Conservation (phyloP, 2,329 filamentous ascomycete species). For the Venturia effusa region DNA sequence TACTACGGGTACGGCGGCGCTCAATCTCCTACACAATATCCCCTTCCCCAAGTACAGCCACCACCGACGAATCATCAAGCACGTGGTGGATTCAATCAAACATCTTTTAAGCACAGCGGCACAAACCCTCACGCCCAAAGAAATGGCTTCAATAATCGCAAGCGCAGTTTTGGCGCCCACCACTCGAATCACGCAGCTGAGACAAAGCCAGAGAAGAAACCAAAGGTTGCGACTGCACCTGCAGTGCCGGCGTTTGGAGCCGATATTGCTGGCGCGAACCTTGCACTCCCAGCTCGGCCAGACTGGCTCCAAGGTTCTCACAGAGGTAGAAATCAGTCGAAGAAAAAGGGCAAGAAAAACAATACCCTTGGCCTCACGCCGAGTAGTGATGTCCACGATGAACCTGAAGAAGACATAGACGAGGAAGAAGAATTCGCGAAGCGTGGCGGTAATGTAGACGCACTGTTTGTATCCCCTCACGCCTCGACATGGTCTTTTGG, state of each 20-base stretch:
- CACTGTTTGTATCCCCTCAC: constrained; percentile 31
- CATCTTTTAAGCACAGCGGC: background rate
- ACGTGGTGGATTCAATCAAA: background rate
- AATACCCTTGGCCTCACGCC: constrained; percentile 64
- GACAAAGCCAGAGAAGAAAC: constrained; percentile 17
- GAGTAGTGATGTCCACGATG: constrained; percentile 34
- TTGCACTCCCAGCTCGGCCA: constrained; percentile 13
- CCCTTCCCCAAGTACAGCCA: background rate
- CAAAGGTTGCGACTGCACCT: constrained; percentile 24
- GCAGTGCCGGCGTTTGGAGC: constrained; percentile 25
- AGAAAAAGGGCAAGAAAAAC: constrained; percentile 59
- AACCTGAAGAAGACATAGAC: constrained; percentile 54
- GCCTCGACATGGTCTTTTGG: constrained; percentile 17
- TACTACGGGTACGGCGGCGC: constrained; percentile 1
- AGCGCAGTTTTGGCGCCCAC: background rate
- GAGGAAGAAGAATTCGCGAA: constrained; percentile 47
- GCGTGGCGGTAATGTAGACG: constrained; percentile 35
- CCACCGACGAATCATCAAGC: background rate
- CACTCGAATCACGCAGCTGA: background rate
- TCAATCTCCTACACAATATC: background rate
- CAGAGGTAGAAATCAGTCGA: constrained; percentile 9
- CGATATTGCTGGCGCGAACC: constrained; percentile 18
- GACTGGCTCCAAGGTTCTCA: constrained; percentile 2
- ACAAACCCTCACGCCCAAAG: background rate
- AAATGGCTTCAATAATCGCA: background rate